Evolutionary conservation across 2,329 filamentous ascomycete genomes (phyloP), one percentile per base, ranked within the genome.

Genomic region (Thelonectria blattea): DNA sequence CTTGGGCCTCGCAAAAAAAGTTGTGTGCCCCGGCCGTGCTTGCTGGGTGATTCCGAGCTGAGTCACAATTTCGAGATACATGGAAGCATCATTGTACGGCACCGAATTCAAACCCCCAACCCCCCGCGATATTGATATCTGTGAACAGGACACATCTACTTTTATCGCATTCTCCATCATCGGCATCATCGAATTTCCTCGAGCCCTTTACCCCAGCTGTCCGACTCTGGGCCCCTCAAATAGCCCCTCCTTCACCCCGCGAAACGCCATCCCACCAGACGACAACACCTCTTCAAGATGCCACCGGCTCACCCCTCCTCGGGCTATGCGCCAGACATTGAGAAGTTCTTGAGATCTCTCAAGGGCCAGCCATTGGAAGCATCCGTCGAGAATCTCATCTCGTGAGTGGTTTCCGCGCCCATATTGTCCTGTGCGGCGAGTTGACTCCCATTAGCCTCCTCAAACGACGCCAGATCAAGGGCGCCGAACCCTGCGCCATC

Each of bases 391-490:
- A 87, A 86, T 65, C 84, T 96, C 63, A 88, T 94, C 68, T 91
- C 91, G 92, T 96, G 78, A 74, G 87, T 78, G 62, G 50, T 55
- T 59, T 64, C 53, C 59, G 46, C 42, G 42, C 27, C 49, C 24
- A 17, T 32, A 10, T 10, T 30, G 11, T 34, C 30, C 34, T 11
- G 15, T 56, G 42, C 37, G 48, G 6, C 15, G 42, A 5, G 48
- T 39, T 60, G 53, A 60, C 52, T 48, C 27, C 15, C 24, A 41
- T 37, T 52, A 95, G 92, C 53, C 88, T 97, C 18, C 85, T 99
- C 66, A 97, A 97, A 78, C 85, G 93, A 74, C 85, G 93, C 69
- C 94, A 98, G 74, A 96, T 99, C 72, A 87, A 86, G 63, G 92
- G 92, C 66, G 92, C 93, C 48, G 88, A 95, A 75, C 87, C 91